A percentile compares a stretch with the other conserved stretches of the same genome.
Conservation (phyloP, 2,329 filamentous ascomycete species). For the Ambrosiella cleistominuta region DNA sequence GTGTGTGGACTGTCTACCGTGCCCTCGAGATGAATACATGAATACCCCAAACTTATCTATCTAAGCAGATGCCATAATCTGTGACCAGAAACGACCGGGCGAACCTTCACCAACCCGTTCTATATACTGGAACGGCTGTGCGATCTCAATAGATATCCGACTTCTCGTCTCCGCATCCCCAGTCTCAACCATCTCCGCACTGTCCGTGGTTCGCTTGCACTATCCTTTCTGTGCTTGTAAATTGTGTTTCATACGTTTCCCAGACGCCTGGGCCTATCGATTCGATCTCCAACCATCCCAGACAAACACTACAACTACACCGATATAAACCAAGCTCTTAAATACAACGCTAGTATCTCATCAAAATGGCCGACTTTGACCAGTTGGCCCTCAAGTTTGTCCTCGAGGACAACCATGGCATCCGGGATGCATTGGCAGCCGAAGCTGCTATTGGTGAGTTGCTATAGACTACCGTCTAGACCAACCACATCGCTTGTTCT, state of each 20-base stretch:
- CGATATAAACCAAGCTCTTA: background rate
- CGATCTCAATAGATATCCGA: background rate
- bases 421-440: slow-evolving; percentile 24
- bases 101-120: background rate
- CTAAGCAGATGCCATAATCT: background rate
- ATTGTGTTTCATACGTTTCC: background rate
- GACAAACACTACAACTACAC: background rate
- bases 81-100: background rate
- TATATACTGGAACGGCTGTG: background rate
- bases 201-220: background rate
- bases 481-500: background rate
- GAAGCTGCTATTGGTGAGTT: slow-evolving; percentile 28
- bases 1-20: no score
- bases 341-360: background rate
- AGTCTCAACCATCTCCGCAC: background rate
- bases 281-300: background rate
- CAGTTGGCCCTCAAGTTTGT: slow-evolving; percentile 38
- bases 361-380: slow-evolving; percentile 31
- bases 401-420: slow-evolving; percentile 30
- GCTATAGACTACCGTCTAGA: background rate
- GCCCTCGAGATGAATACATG: no score
- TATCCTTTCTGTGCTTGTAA: background rate
- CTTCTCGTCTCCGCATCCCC: background rate
- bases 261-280: background rate
- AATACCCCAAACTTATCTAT: no score